Evolutionary conservation across 169 alveolate genomes (phyloP), one percentile per base, ranked within the genome.

Genomic region (Ichthyophthirius multifiliis): DNA sequence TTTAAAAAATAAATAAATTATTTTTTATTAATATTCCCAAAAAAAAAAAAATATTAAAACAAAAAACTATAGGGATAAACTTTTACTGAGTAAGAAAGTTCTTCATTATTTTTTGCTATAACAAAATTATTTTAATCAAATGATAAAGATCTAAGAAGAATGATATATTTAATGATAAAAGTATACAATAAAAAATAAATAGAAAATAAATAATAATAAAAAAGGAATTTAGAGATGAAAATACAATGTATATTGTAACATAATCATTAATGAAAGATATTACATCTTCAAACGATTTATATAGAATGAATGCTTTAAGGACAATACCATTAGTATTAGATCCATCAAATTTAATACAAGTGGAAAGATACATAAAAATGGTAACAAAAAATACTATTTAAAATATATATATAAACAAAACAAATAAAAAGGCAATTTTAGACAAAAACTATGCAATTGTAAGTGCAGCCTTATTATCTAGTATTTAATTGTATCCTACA

Each of bases 391-490:
- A 16, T n/a, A 13, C 3, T 7, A n/a, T 12, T 67, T 18, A 34
- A 39, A 67, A 5, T 4, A 67, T 67, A 4, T 18, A 15, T 37
- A 67, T 73, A 16, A 32, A 20, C 13, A 44, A 37, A 67, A 43
- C 32, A 16, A 4, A 31, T 12, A 15, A 23, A 27, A 32, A 79
- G 82, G 81, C 86, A n/a, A 48, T 81, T 9, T 34, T 81, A 3
- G 86, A 81, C 31, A 81, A 81, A 74, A 71, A 76, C 43, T 65
- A 67, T 23, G 76, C 82, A 5, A 74, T 81, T 1, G 46, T 76
- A 1, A 81, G 86, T 81, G 86, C 86, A 15, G 86, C 86, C 20
- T 20, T 81, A 1, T 37, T 81, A 30, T 81, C 86, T 18, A 82
- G 82, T 0, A 43, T 81, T 15, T 27, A 81, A 10, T 47, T 81